A percentile compares a stretch with the other conserved stretches of the same genome.
These are phyloP conservation scores for Pseudozyma sp. DNA, from an alignment of 1,284 basidiomycete genomes.

Conservation along the genomic window DNA sequence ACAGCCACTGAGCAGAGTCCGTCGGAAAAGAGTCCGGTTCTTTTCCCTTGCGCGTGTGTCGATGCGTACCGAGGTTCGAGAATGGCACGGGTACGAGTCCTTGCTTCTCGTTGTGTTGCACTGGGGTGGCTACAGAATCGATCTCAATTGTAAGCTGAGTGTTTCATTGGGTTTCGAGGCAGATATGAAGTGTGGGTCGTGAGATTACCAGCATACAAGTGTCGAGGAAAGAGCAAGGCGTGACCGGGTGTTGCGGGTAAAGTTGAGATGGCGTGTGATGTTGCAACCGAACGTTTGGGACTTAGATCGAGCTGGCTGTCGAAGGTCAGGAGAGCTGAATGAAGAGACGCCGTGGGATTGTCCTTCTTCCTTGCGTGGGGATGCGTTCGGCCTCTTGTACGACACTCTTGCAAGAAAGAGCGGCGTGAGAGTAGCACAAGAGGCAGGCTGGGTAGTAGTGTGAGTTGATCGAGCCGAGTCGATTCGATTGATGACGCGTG, in stretches of 20 bases:
- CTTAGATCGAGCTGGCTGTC: background rate
- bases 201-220: conserved; percentile 8
- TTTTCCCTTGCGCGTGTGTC: too few species aligned
- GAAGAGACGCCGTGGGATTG: background rate
- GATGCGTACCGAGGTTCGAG: background rate
- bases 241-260: background rate
- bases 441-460: background rate
- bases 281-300: background rate
- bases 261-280: background rate
- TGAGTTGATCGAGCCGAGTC: background rate
- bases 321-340: background rate
- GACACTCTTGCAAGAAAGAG: too few species aligned
- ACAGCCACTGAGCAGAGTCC: too few species aligned
- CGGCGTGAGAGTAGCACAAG: background rate
- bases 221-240: background rate
- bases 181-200: conserved; percentile 18
- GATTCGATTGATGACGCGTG: background rate
- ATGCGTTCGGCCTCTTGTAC: background rate
- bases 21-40: background rate
- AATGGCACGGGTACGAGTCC: background rate
- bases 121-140: conserved; percentile 6
- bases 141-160: conserved; percentile 9
- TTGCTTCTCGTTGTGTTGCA: background rate
- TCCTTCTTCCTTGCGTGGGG: conserved; percentile 8
- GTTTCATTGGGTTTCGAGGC: conserved; percentile 23